These are phyloP conservation scores for Candida koratica DNA, from an alignment of 805 yeast species.

Conservation along the genomic window DNA sequence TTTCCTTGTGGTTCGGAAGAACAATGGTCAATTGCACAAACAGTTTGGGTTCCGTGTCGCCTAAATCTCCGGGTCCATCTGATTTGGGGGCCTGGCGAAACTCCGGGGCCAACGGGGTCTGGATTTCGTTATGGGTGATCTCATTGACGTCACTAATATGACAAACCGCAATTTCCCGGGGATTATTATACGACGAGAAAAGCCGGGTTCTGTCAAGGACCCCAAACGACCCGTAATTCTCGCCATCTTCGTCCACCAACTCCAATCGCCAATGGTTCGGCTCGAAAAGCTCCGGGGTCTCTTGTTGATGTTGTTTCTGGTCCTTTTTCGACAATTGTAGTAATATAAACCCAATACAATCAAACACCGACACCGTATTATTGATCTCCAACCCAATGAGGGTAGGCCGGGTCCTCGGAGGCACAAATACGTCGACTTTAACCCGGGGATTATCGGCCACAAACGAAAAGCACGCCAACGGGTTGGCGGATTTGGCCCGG, in stretches of 20 bases:
- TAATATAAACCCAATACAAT: constrained; percentile 40
- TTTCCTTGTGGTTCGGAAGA: constrained; percentile 8
- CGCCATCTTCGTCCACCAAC: constrained; percentile 90
- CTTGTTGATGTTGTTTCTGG: constrained; percentile 10
- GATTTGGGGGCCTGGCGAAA: constrained; percentile 28
- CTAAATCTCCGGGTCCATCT: too few species aligned
- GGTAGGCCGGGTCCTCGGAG: constrained; percentile 28
- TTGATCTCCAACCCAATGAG: constrained; percentile 22
- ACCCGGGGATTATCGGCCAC: constrained; percentile 7
- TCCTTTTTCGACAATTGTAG: constrained; percentile 22
- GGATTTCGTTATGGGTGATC: constrained; percentile 42
- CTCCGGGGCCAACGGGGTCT: constrained; percentile 53
- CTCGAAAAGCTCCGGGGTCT: constrained; percentile 25
- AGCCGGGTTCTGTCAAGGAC: constrained; percentile 66
- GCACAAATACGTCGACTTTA: constrained; percentile 25
- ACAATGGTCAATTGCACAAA: constrained; percentile 12
- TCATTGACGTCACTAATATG: constrained; percentile 47
- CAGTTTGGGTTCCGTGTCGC: too few species aligned
- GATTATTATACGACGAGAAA: constrained; percentile 67
- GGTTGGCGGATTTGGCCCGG: constrained; percentile 33
- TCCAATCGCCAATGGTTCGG: constrained; percentile 75
- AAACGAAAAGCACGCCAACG: constrained; percentile 42
- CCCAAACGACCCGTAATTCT: constrained; percentile 90
- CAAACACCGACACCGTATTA: constrained; percentile 29
- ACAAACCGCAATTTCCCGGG: constrained; percentile 76